These are phyloP conservation scores for Taphrina confusa DNA, from an alignment of 1,139 yeast species.

Conservation along the genomic window DNA sequence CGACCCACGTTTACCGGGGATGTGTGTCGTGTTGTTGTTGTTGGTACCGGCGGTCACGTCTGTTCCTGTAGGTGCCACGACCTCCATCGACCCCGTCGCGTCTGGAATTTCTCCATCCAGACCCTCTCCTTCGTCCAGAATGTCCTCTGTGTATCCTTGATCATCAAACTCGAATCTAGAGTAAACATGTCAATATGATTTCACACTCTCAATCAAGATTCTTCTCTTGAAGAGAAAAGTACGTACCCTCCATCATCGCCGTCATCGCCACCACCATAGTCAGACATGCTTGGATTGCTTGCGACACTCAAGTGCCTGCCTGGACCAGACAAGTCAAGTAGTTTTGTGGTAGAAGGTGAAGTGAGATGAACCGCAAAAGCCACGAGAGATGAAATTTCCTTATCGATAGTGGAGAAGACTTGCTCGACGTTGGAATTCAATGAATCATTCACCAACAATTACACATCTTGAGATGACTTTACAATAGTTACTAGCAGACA, in stretches of 20 bases:
- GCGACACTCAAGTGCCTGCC: too few relatives aligned
- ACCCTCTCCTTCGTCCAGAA: constrained; percentile 5
- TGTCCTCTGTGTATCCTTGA: constrained; percentile 6
- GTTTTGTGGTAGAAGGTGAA: too few relatives aligned
- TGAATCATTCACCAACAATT: too few relatives aligned
- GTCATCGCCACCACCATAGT: constrained; percentile 51
- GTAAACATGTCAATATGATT: too few relatives aligned
- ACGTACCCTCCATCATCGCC: constrained; percentile 45
- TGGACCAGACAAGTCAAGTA: too few relatives aligned
- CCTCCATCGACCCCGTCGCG: constrained; percentile 60
- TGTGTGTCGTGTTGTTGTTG: constrained; percentile 49
- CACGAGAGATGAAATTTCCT: too few relatives aligned
- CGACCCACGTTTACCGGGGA: constrained; percentile 49
- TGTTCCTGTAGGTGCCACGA: constrained; percentile 55
- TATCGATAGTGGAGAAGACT: constrained; percentile 8
- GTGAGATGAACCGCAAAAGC: too few relatives aligned
- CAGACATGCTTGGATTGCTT: constrained; percentile 52
- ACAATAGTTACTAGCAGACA: background rate
- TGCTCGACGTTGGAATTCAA: too few relatives aligned
- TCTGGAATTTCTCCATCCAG: constrained; percentile 49
- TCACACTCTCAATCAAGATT: too few relatives aligned
- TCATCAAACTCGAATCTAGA: constrained; percentile 42
- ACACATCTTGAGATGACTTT: too few relatives aligned
- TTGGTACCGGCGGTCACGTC: constrained; percentile 75
- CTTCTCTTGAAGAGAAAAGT: too few relatives aligned